These are phyloP conservation scores for Trametes elegans DNA, from an alignment of 768 basidiomycete species.

Conservation along the genomic window DNA sequence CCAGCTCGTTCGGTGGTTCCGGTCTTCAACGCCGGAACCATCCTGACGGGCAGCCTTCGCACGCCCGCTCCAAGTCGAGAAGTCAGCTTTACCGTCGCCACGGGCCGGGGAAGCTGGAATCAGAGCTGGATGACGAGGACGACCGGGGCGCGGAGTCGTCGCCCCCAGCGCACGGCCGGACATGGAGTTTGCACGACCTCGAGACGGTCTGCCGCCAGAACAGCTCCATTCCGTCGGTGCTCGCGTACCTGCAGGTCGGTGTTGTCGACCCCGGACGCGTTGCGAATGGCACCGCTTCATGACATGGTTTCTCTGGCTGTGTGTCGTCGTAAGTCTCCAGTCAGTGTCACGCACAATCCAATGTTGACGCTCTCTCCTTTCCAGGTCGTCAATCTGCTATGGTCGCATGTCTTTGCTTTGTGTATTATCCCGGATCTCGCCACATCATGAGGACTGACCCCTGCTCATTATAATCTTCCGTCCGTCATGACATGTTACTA, in stretches of 20 bases:
- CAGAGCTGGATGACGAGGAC: conserved; percentile 44
- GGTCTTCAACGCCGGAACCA: conserved; percentile 17
- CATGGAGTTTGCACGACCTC: conserved; percentile 83
- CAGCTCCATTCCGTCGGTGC: conserved; percentile 74
- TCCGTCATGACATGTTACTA: background rate
- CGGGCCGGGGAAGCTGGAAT: conserved; percentile 62
- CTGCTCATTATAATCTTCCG: background rate
- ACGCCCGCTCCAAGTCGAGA: conserved; percentile 66
- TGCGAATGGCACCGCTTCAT: conserved; percentile 11
- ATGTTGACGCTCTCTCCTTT: background rate
- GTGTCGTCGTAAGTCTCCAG: conserved; percentile 7
- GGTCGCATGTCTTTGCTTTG: conserved; percentile 21
- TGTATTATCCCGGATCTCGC: conserved; percentile 13
- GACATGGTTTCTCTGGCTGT: background rate
- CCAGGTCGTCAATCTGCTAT: conserved; percentile 15
- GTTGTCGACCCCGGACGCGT: conserved; percentile 1
- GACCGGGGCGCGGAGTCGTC: conserved; percentile 15
- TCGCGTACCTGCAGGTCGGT: conserved; percentile 60
- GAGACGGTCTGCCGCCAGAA: conserved; percentile 87
- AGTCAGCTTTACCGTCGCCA: conserved; percentile 66
- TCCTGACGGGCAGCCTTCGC: conserved; percentile 27
- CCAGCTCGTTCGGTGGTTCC: conserved; percentile 15
- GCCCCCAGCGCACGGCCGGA: conserved; percentile 40
- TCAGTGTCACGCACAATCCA: background rate
- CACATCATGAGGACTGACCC: conserved; percentile 2